Conservation (phyloP, 108 stramenopile genomes). For the Pseudonitzschia delicatissima region DNA sequence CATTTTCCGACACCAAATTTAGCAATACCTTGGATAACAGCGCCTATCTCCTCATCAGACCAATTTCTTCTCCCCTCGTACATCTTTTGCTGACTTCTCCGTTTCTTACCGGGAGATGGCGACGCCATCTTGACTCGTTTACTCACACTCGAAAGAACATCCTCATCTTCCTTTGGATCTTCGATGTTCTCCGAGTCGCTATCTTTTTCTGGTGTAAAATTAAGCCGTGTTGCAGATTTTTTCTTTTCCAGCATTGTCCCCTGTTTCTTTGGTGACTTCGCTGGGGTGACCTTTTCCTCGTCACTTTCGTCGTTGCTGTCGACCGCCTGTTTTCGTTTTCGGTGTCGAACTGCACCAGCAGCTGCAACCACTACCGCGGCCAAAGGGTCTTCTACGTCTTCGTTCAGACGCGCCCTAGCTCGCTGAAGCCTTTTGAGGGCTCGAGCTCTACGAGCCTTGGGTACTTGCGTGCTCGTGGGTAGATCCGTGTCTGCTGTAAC, state of each 20-base stretch:
- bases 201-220: conserved; percentile 13
- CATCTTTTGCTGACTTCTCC: conserved; percentile 29
- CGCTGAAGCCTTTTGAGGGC: conserved; percentile 12
- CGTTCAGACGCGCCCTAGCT: conserved; percentile 9
- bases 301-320: neutral
- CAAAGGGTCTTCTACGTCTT: conserved; percentile 4
- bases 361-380: neutral
- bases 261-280: neutral
- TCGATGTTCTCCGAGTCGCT: neutral
- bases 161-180: conserved; percentile 22
- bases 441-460: neutral
- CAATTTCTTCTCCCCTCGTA: conserved; percentile 41
- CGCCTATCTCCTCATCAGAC: conserved; percentile 58
- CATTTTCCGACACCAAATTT: conserved; percentile 58
- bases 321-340: neutral
- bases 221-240: conserved; percentile 1
- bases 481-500: neutral
- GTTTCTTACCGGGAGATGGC: conserved; percentile 23
- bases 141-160: conserved; percentile 17
- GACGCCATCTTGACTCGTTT: neutral
- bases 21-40: conserved; percentile 48
- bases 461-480: neutral
- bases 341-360: neutral
- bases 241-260: conserved; percentile 14
- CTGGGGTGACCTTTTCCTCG: neutral